Conservation (phyloP, 345 rosid genomes). For the Arabidopsis suecica region DNA sequence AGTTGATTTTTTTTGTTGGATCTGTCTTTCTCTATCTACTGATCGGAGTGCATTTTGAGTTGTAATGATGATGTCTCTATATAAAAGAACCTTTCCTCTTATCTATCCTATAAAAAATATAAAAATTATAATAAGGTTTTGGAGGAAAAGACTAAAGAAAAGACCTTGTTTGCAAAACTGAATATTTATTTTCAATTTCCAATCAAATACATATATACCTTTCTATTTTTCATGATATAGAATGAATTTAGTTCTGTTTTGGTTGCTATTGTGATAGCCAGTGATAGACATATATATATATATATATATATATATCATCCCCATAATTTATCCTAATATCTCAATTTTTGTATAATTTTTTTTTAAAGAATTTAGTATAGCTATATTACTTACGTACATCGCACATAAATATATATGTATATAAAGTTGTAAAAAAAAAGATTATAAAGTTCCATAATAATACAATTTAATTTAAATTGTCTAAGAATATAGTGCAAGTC, state of each 20-base stretch:
- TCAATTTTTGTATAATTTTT: background rate
- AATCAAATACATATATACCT: background rate
- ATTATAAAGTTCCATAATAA: background rate
- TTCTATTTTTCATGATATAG: background rate
- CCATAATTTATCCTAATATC: background rate
- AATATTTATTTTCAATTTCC: constrained; percentile 4
- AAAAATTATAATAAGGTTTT: background rate
- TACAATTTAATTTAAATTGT: background rate
- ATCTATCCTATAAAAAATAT: background rate
- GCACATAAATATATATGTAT: background rate
- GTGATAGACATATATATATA: no score
- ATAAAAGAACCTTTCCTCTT: constrained; percentile 37
- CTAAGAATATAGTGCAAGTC: background rate
- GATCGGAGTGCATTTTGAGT: constrained; percentile 42
- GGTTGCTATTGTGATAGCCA: background rate
- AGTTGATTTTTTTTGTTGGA: constrained; percentile 32
- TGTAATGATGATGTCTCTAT: constrained; percentile 45
- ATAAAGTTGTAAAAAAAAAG: no score
- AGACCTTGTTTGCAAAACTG: constrained; percentile 8
- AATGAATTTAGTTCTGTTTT: background rate
- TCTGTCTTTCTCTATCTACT: constrained; percentile 30
- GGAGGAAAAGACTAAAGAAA: background rate
- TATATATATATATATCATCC: no score
- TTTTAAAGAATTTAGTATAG: background rate
- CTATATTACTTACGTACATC: background rate